Conservation (phyloP, 192 early-diverging fungal species). For the Ramicandelaber brevisporus region DNA sequence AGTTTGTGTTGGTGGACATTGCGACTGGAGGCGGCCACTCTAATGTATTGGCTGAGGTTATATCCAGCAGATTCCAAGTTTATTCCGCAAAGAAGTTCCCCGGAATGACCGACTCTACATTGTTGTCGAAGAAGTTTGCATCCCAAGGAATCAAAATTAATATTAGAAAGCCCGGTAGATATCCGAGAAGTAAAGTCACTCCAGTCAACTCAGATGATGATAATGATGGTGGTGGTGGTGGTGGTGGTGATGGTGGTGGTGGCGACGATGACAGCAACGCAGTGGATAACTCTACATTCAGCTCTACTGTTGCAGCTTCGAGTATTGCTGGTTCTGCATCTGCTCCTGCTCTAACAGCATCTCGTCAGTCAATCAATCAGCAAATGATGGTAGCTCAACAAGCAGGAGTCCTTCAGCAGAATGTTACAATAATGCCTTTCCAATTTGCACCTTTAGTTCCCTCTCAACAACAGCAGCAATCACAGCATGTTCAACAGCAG, state of each 20-base stretch:
- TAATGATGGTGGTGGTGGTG: conserved; percentile 3
- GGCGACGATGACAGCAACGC: not conserved
- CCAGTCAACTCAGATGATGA: not conserved
- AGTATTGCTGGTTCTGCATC: not conserved
- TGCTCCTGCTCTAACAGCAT: not conserved
- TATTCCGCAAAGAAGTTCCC: conserved; percentile 56
- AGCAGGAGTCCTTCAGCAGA: too few species aligned
- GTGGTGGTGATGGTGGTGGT: not conserved
- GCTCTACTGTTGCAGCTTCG: not conserved
- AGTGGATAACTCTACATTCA: conserved; percentile 1
- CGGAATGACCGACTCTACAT: conserved; percentile 57
- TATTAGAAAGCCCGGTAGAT: conserved; percentile 21
- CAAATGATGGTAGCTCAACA: too few species aligned
- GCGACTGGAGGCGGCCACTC: conserved; percentile 23
- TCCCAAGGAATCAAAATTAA: conserved; percentile 55
- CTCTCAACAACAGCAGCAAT: conserved; percentile 1
- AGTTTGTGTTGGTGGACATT: conserved; percentile 36
- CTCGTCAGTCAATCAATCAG: not conserved
- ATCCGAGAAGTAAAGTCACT: not conserved
- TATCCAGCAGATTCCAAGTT: conserved; percentile 27
- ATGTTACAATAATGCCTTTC: too few species aligned
- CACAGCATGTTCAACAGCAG: too few species aligned
- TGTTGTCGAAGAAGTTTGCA: conserved; percentile 43
- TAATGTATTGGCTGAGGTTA: conserved; percentile 13
- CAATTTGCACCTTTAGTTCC: not conserved